Percentiles rank a stretch among this genome's conserved stretches.
Evolutionary conservation across 148 eudicot species (phyloP).

Genomic region (Fagopyrum esculentum): DNA sequence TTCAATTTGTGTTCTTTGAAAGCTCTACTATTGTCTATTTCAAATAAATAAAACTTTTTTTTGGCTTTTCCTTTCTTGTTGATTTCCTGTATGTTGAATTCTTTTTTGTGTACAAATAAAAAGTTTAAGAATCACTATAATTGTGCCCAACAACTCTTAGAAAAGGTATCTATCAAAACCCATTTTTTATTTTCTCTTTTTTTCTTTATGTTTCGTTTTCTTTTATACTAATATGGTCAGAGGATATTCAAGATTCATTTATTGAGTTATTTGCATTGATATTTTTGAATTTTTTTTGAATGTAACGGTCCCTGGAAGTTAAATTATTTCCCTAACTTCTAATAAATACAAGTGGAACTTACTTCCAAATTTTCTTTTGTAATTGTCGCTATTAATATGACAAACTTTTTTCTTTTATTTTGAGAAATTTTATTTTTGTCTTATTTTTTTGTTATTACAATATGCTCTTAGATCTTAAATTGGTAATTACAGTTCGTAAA

Average conservation of each 20-base stretch:
- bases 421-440: background rate
- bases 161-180: conserved; percentile 54
- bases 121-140: conserved; percentile 26
- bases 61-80: background rate
- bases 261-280: background rate
- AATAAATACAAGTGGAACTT: background rate
- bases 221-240: conserved; percentile 23
- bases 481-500: too few relatives aligned
- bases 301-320: conserved; percentile 47
- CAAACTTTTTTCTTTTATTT: background rate
- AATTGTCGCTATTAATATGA: background rate
- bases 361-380: conserved; percentile 4
- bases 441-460: background rate
- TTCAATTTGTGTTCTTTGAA: background rate
- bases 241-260: conserved; percentile 63
- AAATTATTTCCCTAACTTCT: conserved; percentile 10
- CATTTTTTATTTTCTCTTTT: conserved; percentile 3
- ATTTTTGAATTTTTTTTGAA: background rate
- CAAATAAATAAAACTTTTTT: background rate
- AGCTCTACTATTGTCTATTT: background rate
- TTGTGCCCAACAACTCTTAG: conserved; percentile 71
- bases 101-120: background rate
- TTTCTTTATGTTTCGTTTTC: conserved; percentile 11
- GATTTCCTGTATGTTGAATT: background rate
- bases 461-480: background rate